phyloP scores from a whole-genome alignment of 176 grass and related monocot species.

The Oryza longistaminata region DNA sequence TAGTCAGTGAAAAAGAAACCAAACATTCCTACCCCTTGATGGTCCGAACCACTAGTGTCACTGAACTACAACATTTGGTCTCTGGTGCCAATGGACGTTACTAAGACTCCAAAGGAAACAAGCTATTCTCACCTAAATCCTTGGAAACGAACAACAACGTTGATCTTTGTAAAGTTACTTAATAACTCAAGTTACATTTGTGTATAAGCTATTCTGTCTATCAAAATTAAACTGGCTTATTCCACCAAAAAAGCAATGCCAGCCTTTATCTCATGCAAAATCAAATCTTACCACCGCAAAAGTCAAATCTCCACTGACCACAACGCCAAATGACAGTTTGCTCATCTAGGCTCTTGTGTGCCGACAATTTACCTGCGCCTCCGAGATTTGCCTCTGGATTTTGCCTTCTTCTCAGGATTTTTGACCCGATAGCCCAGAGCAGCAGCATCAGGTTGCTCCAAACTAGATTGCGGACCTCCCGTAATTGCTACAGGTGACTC shows the following conservation, averaged over 20 bases:
- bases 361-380: conserved; percentile 45
- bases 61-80: background rate
- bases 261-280: conserved; percentile 21
- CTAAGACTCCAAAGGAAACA: background rate
- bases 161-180: conserved; percentile 2
- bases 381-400: conserved; percentile 70
- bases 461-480: conserved; percentile 38
- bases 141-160: background rate
- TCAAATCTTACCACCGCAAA: conserved; percentile 16
- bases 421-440: conserved; percentile 75
- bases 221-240: conserved; percentile 33
- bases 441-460: conserved; percentile 57
- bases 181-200: conserved; percentile 21
- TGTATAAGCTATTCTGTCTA: conserved; percentile 6
- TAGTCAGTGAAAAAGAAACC: background rate
- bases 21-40: background rate
- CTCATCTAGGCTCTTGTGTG: background rate
- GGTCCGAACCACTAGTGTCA: background rate
- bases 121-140: conserved; percentile 3
- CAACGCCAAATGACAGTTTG: conserved; percentile 6
- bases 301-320: conserved; percentile 4
- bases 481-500: conserved; percentile 37
- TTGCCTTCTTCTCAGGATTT: conserved; percentile 77
- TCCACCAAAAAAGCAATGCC: background rate
- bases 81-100: background rate